phyloP scores from a whole-genome alignment of 129 eudicot genomes.

The Pittosporum tobira region DNA sequence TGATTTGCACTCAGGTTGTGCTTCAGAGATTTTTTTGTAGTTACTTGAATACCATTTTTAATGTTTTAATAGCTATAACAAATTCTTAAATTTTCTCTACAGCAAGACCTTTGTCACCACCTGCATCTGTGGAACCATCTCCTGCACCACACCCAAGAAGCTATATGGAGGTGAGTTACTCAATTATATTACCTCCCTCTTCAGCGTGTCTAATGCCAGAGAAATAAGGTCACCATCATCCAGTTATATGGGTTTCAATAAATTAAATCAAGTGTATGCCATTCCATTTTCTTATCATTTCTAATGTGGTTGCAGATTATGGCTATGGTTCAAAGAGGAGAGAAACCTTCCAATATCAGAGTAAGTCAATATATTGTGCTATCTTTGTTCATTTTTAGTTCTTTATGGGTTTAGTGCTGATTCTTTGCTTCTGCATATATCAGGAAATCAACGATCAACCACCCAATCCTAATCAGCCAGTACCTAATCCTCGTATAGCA shows the following conservation, averaged over 20 bases:
- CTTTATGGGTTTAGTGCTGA: not conserved
- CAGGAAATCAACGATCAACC: conserved; percentile 82
- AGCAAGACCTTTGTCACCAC: conserved; percentile 79
- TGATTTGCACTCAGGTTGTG: conserved; percentile 53
- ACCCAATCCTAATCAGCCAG: conserved; percentile 88
- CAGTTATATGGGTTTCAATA: not conserved
- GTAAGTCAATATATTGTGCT: conserved; percentile 24
- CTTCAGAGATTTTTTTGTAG: conserved; percentile 2
- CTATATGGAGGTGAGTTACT: conserved; percentile 85
- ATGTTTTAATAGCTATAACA: not conserved
- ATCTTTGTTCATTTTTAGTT: conserved; percentile 1
- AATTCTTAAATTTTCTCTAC: conserved; percentile 18
- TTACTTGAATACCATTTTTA: not conserved
- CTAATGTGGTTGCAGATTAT: conserved; percentile 49
- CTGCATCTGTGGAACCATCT: conserved; percentile 61
- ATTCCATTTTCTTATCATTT: conserved; percentile 9
- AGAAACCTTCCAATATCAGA: conserved; percentile 77
- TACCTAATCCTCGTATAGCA: conserved; percentile 66
- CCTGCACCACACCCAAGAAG: conserved; percentile 75
- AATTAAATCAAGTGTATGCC: not conserved
- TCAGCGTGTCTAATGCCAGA: not conserved
- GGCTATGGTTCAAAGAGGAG: conserved; percentile 96
- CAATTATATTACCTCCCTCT: too few relatives aligned
- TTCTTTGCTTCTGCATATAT: conserved; percentile 4
- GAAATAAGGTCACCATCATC: not conserved